phyloP scores from a whole-genome alignment of 2,329 filamentous ascomycete genomes.

The Coniochaeta sp. region DNA sequence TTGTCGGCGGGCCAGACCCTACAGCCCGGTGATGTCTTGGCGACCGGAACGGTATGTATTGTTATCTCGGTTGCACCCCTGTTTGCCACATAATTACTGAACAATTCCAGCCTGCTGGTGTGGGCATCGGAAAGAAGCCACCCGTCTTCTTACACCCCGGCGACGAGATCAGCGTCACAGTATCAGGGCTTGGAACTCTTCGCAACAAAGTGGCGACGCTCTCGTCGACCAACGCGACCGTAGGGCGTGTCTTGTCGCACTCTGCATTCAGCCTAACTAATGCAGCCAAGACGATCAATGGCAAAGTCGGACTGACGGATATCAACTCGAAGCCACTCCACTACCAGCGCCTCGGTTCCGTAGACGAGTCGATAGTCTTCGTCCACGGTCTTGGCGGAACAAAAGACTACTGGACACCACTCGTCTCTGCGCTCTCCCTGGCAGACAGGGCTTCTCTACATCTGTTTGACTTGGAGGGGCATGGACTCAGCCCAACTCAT shows the following conservation, averaged over 20 bases:
- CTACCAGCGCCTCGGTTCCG: conserved; percentile 24
- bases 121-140: conserved; percentile 36
- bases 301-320: conserved; percentile 21
- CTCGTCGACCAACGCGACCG: conserved; percentile 18
- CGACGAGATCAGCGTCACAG: conserved; percentile 31
- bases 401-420: conserved; percentile 34
- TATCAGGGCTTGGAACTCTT: conserved; percentile 32
- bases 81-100: neutral
- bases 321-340: conserved; percentile 33
- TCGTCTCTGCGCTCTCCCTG: conserved; percentile 28
- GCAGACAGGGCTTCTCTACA: conserved; percentile 25
- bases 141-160: conserved; percentile 31
- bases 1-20: conserved; percentile 34
- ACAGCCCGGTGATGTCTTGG: conserved; percentile 36
- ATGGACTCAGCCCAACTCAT: conserved; percentile 44
- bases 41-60: conserved; percentile 27
- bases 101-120: conserved; percentile 28
- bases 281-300: conserved; percentile 14
- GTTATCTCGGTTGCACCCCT: neutral
- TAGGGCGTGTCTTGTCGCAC: conserved; percentile 11
- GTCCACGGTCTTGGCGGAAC: conserved; percentile 48
- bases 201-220: conserved; percentile 24
- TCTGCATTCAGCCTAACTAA: conserved; percentile 8
- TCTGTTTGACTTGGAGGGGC: conserved; percentile 48
- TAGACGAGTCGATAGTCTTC: conserved; percentile 32